These are phyloP conservation scores for Suillus discolor DNA, from an alignment of 768 basidiomycete genomes.

Conservation along the genomic window DNA sequence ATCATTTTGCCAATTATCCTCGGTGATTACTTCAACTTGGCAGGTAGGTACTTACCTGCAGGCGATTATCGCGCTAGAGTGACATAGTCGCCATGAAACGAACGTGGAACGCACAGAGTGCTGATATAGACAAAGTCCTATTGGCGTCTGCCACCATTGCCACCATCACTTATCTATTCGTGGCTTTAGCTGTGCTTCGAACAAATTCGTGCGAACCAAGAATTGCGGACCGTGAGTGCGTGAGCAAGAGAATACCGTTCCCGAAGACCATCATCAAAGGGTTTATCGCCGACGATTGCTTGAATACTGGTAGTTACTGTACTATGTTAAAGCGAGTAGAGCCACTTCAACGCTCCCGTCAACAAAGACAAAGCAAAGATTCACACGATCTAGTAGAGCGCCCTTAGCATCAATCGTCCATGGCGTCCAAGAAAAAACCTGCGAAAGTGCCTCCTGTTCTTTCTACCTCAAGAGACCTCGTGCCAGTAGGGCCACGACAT, in stretches of 20 bases:
- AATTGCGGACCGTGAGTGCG: neutral
- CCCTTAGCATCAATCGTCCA: neutral
- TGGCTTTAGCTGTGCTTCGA: neutral
- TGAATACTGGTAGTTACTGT: neutral
- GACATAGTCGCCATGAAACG: neutral
- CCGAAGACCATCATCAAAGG: neutral
- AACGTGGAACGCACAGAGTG: neutral
- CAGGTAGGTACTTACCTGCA: neutral
- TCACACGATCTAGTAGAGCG: neutral
- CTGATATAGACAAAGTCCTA: neutral
- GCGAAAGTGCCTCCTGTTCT: slow-evolving; percentile 14
- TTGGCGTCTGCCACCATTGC: neutral
- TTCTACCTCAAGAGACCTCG: slow-evolving; percentile 44
- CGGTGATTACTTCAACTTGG: neutral
- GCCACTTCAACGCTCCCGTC: neutral
- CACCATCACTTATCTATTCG: neutral
- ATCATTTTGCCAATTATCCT: neutral
- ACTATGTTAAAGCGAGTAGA: neutral
- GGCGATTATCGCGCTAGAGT: neutral
- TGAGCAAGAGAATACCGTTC: neutral
- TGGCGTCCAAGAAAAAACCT: slow-evolving; percentile 33
- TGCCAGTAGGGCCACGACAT: slow-evolving; percentile 57
- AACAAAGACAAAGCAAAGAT: neutral
- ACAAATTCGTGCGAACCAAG: neutral
- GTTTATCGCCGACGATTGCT: neutral